Evolutionary conservation across 2,329 filamentous ascomycete species (phyloP).

Genomic region (Curvularia verruculosa): DNA sequence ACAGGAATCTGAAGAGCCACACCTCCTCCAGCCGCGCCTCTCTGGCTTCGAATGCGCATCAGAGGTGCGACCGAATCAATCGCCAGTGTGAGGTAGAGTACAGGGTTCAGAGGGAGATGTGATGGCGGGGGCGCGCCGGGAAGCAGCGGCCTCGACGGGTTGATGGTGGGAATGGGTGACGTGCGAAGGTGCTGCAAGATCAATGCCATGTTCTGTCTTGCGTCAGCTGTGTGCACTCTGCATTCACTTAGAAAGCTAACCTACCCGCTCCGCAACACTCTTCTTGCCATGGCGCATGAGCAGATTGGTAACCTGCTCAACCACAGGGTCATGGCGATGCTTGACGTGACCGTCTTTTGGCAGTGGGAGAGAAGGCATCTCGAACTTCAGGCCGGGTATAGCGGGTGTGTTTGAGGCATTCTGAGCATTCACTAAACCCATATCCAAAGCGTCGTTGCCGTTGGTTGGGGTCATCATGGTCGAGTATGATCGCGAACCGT

Average conservation of each 20-base stretch:
- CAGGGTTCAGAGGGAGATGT: slow-evolving; percentile 85
- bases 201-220: slow-evolving; percentile 75
- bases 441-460: slow-evolving; percentile 26
- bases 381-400: slow-evolving; percentile 74
- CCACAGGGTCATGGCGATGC: slow-evolving; percentile 81
- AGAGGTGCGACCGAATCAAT: slow-evolving; percentile 93
- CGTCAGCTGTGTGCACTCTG: slow-evolving; percentile 1
- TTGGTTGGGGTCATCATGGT: slow-evolving; percentile 50
- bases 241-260: slow-evolving; percentile 28
- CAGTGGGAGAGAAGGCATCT: slow-evolving; percentile 70
- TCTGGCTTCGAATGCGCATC: slow-evolving; percentile 75
- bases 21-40: slow-evolving; percentile 85
- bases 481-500: slow-evolving; percentile 62
- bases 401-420: slow-evolving; percentile 25
- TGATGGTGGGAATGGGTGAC: slow-evolving; percentile 76
- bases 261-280: slow-evolving; percentile 83
- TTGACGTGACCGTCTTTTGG: slow-evolving; percentile 70
- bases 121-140: slow-evolving; percentile 76
- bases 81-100: slow-evolving; percentile 86
- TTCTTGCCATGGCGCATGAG: slow-evolving; percentile 93
- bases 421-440: slow-evolving; percentile 41
- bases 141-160: slow-evolving; percentile 72
- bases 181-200: slow-evolving; percentile 86
- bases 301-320: slow-evolving; percentile 86
- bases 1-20: slow-evolving; percentile 80